Percentiles rank a stretch among this genome's conserved stretches.
Evolutionary conservation across 1,284 basidiomycete species (phyloP).

Genomic region (Cerioporus squamosus): DNA sequence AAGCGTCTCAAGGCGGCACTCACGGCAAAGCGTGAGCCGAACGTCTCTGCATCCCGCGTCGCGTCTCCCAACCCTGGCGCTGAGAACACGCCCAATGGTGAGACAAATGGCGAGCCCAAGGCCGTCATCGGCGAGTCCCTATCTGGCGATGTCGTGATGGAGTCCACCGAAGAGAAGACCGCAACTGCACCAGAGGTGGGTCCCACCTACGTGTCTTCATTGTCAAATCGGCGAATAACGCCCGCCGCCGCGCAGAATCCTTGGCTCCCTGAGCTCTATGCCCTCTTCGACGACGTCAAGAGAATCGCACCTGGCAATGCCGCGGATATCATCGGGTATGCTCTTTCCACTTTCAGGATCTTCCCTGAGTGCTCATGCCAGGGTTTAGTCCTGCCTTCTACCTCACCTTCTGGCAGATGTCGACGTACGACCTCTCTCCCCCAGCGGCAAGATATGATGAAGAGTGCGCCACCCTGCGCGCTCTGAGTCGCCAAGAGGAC

Average conservation of each 20-base stretch:
- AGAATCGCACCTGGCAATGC: conserved; percentile 69
- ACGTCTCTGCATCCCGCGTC: conserved; percentile 53
- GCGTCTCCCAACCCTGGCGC: conserved; percentile 57
- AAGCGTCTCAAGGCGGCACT: conserved; percentile 77
- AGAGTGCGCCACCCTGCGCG: conserved; percentile 59
- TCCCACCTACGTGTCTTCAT: too few relatives aligned
- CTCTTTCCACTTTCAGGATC: conserved; percentile 27
- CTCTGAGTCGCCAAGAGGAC: conserved; percentile 67
- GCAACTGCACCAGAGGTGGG: conserved; percentile 19
- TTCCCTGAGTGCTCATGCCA: conserved; percentile 1
- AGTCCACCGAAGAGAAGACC: conserved; percentile 23
- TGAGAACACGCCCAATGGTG: conserved; percentile 35
- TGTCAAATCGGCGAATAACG: neutral
- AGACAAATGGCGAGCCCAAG: conserved; percentile 41
- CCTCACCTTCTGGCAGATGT: conserved; percentile 93
- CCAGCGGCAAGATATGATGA: conserved; percentile 74
- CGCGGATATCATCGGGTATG: conserved; percentile 72
- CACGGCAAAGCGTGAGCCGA: conserved; percentile 76
- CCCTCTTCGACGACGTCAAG: conserved; percentile 72
- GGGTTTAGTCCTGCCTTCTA: conserved; percentile 83
- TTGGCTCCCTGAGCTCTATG: conserved; percentile 75
- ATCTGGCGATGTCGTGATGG: conserved; percentile 55
- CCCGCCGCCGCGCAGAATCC: conserved; percentile 50
- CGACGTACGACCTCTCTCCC: conserved; percentile 84
- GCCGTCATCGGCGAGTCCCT: conserved; percentile 34